phyloP scores from a whole-genome alignment of 257 asterid genomes.

The Hygrophila difformis region DNA sequence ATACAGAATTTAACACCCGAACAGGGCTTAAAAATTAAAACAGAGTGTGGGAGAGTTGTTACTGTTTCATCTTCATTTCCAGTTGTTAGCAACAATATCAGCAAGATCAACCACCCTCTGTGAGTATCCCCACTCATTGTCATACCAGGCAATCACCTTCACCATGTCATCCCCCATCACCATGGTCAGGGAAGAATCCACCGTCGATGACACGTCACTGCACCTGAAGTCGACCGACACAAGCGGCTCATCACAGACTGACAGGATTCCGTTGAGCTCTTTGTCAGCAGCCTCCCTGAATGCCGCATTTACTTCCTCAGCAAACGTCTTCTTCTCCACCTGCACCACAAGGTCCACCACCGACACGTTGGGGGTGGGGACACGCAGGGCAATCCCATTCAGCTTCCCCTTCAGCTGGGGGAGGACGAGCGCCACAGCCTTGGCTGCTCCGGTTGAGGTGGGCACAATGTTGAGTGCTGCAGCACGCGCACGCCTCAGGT shows the following conservation, averaged over 20 bases:
- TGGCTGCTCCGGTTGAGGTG: slow-evolving; percentile 92
- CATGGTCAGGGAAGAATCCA: slow-evolving; percentile 84
- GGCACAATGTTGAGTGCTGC: slow-evolving; percentile 97
- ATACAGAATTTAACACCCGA: slow-evolving; percentile 13
- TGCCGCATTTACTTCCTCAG: slow-evolving; percentile 92
- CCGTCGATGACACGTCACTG: slow-evolving; percentile 84
- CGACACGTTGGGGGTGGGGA: slow-evolving; percentile 89
- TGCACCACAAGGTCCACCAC: slow-evolving; percentile 91
- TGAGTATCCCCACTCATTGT: slow-evolving; percentile 99
- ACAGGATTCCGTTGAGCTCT: slow-evolving; percentile 66
- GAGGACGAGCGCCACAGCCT: slow-evolving; percentile 91
- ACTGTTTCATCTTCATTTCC: slow-evolving; percentile 48
- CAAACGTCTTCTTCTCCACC: slow-evolving; percentile 88
- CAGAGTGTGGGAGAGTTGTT: background rate
- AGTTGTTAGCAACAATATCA: slow-evolving; percentile 82
- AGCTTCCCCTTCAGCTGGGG: slow-evolving; percentile 91
- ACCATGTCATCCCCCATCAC: slow-evolving; percentile 99
- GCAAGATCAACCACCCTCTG: slow-evolving; percentile 99
- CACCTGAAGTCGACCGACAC: slow-evolving; percentile 91
- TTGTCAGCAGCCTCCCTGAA: slow-evolving; percentile 74
- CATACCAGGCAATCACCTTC: slow-evolving; percentile 97
- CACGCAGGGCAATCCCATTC: slow-evolving; percentile 97
- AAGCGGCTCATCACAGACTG: slow-evolving; percentile 88
- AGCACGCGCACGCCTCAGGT: slow-evolving; percentile 88
- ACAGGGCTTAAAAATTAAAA: too few relatives aligned